phyloP scores from a whole-genome alignment of 257 asterid genomes.

The Nicotiana knightiana region DNA sequence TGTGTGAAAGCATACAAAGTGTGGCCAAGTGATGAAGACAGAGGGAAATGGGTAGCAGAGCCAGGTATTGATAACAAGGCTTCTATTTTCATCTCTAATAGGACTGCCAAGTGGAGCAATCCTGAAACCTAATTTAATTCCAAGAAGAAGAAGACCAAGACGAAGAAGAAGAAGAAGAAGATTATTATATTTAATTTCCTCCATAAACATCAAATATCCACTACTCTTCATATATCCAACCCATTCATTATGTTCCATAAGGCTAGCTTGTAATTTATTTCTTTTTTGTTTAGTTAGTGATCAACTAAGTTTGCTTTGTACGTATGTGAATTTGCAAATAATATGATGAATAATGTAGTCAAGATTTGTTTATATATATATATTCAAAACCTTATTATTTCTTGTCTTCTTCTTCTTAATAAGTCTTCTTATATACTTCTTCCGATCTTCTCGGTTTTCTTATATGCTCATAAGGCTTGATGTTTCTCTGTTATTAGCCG shows the following conservation, averaged over 20 bases:
- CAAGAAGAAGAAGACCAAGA: neutral
- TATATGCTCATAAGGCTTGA: neutral
- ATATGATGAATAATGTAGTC: constrained; percentile 22
- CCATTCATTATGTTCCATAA: constrained; percentile 1
- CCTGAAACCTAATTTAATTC: constrained; percentile 20
- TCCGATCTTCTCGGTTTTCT: neutral
- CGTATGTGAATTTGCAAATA: constrained; percentile 18
- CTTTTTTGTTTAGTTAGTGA: constrained; percentile 4
- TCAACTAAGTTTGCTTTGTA: neutral
- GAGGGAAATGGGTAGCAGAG: constrained; percentile 78
- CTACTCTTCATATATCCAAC: too few relatives aligned
- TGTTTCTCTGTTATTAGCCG: neutral
- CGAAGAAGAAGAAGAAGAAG: neutral
- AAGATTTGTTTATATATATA: constrained; percentile 14
- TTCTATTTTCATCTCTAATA: constrained; percentile 41
- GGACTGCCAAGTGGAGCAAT: constrained; percentile 49
- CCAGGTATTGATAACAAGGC: constrained; percentile 70
- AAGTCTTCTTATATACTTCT: neutral
- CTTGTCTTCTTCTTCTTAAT: neutral
- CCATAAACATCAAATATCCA: neutral
- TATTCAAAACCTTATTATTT: neutral
- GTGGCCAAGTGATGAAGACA: constrained; percentile 77
- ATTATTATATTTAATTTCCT: neutral
- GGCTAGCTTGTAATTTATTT: constrained; percentile 17
- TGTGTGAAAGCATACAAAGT: constrained; percentile 59